Percentiles rank a stretch among this genome's conserved stretches.
Evolutionary conservation across 2,329 filamentous ascomycete genomes (phyloP).

Genomic region (Cladophialophora exuberans): DNA sequence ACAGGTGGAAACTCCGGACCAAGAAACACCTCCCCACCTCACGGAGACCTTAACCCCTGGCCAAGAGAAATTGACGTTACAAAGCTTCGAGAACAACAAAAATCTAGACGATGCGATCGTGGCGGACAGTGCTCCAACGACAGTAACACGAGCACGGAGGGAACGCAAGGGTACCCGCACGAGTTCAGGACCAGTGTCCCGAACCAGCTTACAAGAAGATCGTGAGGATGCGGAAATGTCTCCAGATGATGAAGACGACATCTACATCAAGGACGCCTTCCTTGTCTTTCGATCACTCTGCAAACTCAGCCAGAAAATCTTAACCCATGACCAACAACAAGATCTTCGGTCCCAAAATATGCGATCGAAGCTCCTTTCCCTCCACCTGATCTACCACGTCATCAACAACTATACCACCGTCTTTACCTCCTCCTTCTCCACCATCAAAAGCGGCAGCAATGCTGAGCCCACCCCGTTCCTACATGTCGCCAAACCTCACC

Average conservation of each 20-base stretch:
- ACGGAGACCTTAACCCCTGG: slow-evolving; percentile 39
- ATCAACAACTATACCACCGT: slow-evolving; percentile 91
- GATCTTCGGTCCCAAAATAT: slow-evolving; percentile 93
- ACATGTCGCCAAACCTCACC: slow-evolving; percentile 94
- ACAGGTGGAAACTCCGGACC: slow-evolving; percentile 31
- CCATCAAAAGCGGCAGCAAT: slow-evolving; percentile 85
- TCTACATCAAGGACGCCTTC: slow-evolving; percentile 96
- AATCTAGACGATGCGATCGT: slow-evolving; percentile 68
- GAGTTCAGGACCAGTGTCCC: slow-evolving; percentile 47
- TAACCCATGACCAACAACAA: slow-evolving; percentile 87
- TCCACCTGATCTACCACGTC: slow-evolving; percentile 93
- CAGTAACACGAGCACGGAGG: slow-evolving; percentile 63
- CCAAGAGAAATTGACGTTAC: slow-evolving; percentile 64
- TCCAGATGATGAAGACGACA: slow-evolving; percentile 74
- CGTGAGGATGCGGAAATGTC: slow-evolving; percentile 44
- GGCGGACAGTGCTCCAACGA: slow-evolving; percentile 68
- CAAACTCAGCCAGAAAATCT: slow-evolving; percentile 90
- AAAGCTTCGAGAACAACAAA: slow-evolving; percentile 70
- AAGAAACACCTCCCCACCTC: slow-evolving; percentile 55
- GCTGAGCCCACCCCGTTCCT: slow-evolving; percentile 83
- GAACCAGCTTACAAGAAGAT: slow-evolving; percentile 40
- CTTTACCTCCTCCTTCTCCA: slow-evolving; percentile 89
- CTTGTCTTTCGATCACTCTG: slow-evolving; percentile 97
- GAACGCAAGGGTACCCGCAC: slow-evolving; percentile 48
- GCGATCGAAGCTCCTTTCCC: slow-evolving; percentile 92